phyloP scores from a whole-genome alignment of 2,329 filamentous ascomycete species.

The Trichothecium sympodiale region DNA sequence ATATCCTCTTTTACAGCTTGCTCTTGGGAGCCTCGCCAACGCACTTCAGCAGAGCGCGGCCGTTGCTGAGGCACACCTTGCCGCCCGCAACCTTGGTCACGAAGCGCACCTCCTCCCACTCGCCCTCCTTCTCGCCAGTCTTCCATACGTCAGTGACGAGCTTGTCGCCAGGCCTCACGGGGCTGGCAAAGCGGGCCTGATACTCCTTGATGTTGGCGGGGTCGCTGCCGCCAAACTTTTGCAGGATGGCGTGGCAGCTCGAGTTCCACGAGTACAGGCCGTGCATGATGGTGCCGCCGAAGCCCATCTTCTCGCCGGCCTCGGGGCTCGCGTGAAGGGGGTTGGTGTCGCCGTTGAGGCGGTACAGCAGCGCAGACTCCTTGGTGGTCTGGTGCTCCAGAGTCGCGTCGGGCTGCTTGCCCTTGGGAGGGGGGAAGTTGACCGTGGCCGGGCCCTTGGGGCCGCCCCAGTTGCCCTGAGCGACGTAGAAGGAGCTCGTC shows the following conservation, averaged over 20 bases:
- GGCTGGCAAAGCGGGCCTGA: slow-evolving; percentile 77
- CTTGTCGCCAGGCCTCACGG: slow-evolving; percentile 75
- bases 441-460: slow-evolving; percentile 77
- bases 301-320: slow-evolving; percentile 81
- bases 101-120: slow-evolving; percentile 76
- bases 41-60: slow-evolving; percentile 65
- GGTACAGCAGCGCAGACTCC: slow-evolving; percentile 67
- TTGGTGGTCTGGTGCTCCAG: slow-evolving; percentile 59
- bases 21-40: slow-evolving; percentile 38
- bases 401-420: slow-evolving; percentile 60
- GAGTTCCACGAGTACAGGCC: slow-evolving; percentile 83
- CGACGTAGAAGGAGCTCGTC: slow-evolving; percentile 68
- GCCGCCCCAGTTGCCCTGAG: slow-evolving; percentile 73
- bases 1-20: slow-evolving; percentile 60
- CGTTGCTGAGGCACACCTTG: slow-evolving; percentile 81
- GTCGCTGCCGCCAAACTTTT: slow-evolving; percentile 63
- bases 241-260: slow-evolving; percentile 61
- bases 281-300: slow-evolving; percentile 81
- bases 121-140: slow-evolving; percentile 52
- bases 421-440: slow-evolving; percentile 67
- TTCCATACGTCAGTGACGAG: slow-evolving; percentile 74
- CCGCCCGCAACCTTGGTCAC: slow-evolving; percentile 66
- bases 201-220: slow-evolving; percentile 78
- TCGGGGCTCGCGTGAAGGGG: slow-evolving; percentile 81
- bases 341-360: slow-evolving; percentile 90